Conservation (phyloP, 345 rosid species). For the Pistacia vera region DNA sequence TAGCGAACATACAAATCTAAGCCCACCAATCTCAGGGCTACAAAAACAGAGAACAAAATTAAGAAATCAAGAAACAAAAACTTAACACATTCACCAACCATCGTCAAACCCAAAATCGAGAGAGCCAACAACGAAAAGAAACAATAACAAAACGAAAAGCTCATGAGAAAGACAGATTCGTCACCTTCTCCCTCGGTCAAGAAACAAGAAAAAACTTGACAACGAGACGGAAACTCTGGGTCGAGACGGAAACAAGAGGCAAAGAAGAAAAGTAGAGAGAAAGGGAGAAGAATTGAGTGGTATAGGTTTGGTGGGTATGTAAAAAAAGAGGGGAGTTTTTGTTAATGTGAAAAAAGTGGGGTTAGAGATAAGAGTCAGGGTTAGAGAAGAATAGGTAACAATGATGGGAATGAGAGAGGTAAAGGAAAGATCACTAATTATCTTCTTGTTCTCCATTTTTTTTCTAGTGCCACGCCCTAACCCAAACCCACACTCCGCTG, state of each 20-base stretch:
- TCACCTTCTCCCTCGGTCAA: neutral
- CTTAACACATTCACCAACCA: constrained; percentile 1
- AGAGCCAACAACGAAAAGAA: constrained; percentile 5
- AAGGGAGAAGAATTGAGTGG: constrained; percentile 13
- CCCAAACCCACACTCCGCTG: constrained; percentile 33
- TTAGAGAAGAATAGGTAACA: constrained; percentile 30
- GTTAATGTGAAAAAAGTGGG: constrained; percentile 4
- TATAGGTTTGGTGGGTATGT: neutral
- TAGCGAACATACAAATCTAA: constrained; percentile 5
- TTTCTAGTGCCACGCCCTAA: constrained; percentile 71
- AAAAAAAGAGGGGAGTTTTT: constrained; percentile 2
- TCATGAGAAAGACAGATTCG: neutral
- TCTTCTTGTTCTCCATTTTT: constrained; percentile 75
- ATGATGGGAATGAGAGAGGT: constrained; percentile 38
- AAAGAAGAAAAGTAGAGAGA: constrained; percentile 1
- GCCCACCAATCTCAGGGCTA: constrained; percentile 2
- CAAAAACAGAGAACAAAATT: neutral
- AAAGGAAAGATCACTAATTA: constrained; percentile 40
- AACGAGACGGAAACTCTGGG: neutral
- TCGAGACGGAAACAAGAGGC: neutral
- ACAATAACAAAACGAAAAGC: neutral
- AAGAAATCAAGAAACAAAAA: neutral
- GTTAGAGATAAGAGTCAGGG: constrained; percentile 45
- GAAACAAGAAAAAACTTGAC: neutral
- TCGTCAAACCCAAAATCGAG: neutral